Evolutionary conservation across 805 yeast genomes (phyloP).

Genomic region (Lipomyces spencermartinsiae): DNA sequence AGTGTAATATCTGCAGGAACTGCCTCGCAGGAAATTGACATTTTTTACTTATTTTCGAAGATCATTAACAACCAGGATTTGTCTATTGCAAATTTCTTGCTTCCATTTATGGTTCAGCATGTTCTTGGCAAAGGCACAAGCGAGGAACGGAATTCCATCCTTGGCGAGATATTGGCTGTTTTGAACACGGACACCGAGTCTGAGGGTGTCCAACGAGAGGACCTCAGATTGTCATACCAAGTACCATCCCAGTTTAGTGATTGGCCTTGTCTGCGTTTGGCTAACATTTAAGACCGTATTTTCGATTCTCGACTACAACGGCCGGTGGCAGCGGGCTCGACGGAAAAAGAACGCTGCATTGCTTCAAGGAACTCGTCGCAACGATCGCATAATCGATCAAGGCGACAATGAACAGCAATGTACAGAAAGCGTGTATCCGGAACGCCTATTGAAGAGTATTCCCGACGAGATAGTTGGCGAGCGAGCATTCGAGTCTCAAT

Average conservation of each 20-base stretch:
- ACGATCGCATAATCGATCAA: conserved; percentile 15
- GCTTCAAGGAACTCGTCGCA: conserved; percentile 20
- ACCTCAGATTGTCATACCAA: conserved; percentile 67
- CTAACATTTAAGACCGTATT: conserved; percentile 56
- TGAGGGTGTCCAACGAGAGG: conserved; percentile 46
- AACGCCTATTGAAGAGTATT: conserved; percentile 13
- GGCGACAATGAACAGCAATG: conserved; percentile 7
- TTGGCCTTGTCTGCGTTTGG: not conserved
- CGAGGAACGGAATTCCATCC: conserved; percentile 53
- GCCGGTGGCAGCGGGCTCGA: conserved; percentile 63
- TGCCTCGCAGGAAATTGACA: conserved; percentile 39
- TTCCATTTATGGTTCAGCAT: conserved; percentile 78
- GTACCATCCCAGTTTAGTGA: conserved; percentile 26
- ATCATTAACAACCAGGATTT: conserved; percentile 74
- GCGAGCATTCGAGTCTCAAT: conserved; percentile 80
- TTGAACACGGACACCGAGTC: conserved; percentile 43
- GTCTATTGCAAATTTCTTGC: conserved; percentile 67
- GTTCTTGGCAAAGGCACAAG: conserved; percentile 59
- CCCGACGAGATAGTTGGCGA: conserved; percentile 65
- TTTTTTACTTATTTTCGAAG: conserved; percentile 68
- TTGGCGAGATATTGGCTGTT: conserved; percentile 65
- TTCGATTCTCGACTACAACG: conserved; percentile 79
- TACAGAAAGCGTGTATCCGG: conserved; percentile 5
- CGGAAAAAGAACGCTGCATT: conserved; percentile 15
- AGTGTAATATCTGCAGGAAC: not conserved